A percentile compares a stretch with the other conserved stretches of the same genome.
Conservation (phyloP, 768 basidiomycete genomes). For the Russula compacta region DNA sequence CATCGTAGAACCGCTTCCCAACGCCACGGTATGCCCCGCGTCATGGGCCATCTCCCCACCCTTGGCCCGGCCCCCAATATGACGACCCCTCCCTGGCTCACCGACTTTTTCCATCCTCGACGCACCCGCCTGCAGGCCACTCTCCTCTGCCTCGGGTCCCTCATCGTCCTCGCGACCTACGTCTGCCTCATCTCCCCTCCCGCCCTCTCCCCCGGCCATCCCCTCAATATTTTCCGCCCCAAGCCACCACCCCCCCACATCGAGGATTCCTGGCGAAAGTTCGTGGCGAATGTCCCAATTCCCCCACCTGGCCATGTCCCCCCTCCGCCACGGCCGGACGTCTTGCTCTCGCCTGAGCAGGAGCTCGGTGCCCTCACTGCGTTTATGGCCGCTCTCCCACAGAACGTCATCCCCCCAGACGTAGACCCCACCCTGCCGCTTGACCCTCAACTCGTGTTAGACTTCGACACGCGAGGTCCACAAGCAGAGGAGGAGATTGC, state of each 20-base stretch:
- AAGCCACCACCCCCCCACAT: background rate
- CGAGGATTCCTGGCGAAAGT: constrained; percentile 12
- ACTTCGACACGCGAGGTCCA: constrained; percentile 67
- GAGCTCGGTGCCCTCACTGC: constrained; percentile 69
- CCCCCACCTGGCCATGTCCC: constrained; percentile 12
- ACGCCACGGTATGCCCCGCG: constrained; percentile 9
- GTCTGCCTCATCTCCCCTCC: constrained; percentile 18
- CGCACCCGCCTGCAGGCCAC: constrained; percentile 16
- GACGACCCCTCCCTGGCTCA: background rate
- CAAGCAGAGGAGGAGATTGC: constrained; percentile 52
- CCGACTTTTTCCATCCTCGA: constrained; percentile 13
- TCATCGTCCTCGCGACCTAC: constrained; percentile 10
- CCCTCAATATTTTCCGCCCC: background rate
- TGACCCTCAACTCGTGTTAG: constrained; percentile 74
- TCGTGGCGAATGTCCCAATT: background rate
- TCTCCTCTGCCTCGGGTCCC: constrained; percentile 16
- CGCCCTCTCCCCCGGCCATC: background rate
- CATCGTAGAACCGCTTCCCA: constrained; percentile 16
- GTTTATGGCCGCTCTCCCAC: constrained; percentile 64
- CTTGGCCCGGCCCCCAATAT: background rate
- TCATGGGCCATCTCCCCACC: background rate
- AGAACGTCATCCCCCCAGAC: constrained; percentile 61
- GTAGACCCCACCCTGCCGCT: constrained; percentile 58
- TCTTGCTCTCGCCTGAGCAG: constrained; percentile 43
- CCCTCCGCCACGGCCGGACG: constrained; percentile 29